phyloP scores from a whole-genome alignment of 495 filamentous ascomycete genomes.

The Podospora anserina region DNA sequence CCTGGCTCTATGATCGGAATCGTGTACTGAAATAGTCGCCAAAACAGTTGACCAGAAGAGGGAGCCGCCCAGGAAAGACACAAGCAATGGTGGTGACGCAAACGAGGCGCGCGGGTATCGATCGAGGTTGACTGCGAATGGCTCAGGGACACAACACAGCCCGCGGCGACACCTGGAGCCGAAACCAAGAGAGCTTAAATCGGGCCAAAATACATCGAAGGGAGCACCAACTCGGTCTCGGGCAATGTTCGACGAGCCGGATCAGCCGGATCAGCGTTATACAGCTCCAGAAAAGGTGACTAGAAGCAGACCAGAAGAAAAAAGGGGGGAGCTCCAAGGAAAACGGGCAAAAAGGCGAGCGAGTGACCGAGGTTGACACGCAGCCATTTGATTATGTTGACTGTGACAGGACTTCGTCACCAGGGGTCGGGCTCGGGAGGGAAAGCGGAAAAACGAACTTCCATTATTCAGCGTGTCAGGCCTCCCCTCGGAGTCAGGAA shows the following conservation, averaged over 20 bases:
- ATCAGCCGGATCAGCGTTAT: not conserved
- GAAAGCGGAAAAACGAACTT: not conserved
- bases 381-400: not conserved
- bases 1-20: not conserved
- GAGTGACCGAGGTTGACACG: not conserved
- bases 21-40: not conserved
- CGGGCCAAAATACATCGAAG: not conserved
- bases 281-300: not conserved
- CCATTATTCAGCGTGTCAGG: not conserved
- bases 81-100: not conserved
- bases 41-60: not conserved
- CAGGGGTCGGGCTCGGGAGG: not conserved
- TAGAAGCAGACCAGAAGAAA: constrained; percentile 1
- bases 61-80: not conserved
- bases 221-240: not conserved
- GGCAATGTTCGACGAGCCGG: not conserved
- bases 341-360: constrained; percentile 1
- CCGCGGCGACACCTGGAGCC: not conserved
- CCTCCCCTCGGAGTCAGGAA: not conserved
- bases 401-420: not conserved
- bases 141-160: not conserved
- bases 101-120: not conserved
- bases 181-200: not conserved
- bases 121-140: not conserved
- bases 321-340: not conserved